Evolutionary conservation across 2,329 filamentous ascomycete species (phyloP), one percentile per base, ranked within the genome.

Genomic region (Dothidotthia symphoricarpi): DNA sequence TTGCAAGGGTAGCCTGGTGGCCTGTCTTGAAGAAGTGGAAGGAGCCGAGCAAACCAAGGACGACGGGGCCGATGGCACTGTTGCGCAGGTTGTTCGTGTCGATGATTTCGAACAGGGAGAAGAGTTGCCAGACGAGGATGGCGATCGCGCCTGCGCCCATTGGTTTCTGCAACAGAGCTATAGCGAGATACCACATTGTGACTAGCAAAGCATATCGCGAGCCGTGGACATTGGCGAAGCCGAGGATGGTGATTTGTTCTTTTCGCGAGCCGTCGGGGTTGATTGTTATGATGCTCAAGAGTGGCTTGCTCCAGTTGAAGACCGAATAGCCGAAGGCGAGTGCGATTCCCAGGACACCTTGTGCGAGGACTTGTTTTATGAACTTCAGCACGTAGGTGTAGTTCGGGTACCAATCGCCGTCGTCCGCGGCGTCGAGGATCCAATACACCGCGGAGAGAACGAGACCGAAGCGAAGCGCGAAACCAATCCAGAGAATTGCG

Each of bases 21-120:
- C 93, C 93, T 0, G 93, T 98, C 63, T 95, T 96, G 80, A 98
- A 98, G 74, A 83, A 98, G 72, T 96, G 84, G 68, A 91, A 95
- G 57, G 86, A 88, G 43, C 90, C 93, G 1, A 98, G 80, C n/a
- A 97, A 71, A 9, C 83, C 91, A 16, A 97, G 78, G 47, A 94
- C 76, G 26, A 93, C 73, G 14, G 93, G 90, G 0, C 89, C 91
- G 54, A 97, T 85, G 6, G 88, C 76, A 29, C 82, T 82, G 32
- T 78, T 73, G 12, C 83, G 80, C 1, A 82, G 67, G 24, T 70
- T 70, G 53, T 82, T 82, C 3, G 77, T 79, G 61, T 82, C 78
- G 36, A 83, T 68, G 35, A 83, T 78, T 52, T 83, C 81, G 32
- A 81, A 71, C 1, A 83, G 77, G 9, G 88, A 88, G 44, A 98